Evolutionary conservation across 2,329 filamentous ascomycete genomes (phyloP).

Genomic region (Apiospora phragmitis): DNA sequence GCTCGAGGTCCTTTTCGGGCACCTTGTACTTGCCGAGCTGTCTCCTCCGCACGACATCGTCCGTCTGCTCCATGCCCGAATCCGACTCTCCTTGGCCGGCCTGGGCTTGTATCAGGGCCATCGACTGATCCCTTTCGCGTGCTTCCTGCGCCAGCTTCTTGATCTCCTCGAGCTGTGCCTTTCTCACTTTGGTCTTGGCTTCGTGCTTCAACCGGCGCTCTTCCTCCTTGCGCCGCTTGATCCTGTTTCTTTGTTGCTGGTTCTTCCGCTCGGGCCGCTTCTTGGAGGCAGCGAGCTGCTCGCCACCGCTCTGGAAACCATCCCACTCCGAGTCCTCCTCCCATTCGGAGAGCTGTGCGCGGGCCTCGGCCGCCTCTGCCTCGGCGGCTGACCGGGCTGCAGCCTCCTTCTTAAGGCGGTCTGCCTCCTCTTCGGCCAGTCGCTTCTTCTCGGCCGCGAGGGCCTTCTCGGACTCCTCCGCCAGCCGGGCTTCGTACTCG

Average conservation of each 20-base stretch:
- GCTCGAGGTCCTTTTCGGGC: slow-evolving; percentile 77
- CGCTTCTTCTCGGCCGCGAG: slow-evolving; percentile 78
- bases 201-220: slow-evolving; percentile 78
- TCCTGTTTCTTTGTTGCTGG: slow-evolving; percentile 80
- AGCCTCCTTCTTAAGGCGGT: slow-evolving; percentile 67
- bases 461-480: slow-evolving; percentile 74
- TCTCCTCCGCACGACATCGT: slow-evolving; percentile 66
- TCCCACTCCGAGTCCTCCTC: slow-evolving; percentile 94
- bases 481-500: slow-evolving; percentile 79
- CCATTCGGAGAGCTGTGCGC: slow-evolving; percentile 66
- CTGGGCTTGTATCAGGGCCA: slow-evolving; percentile 33
- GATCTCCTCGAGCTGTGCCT: slow-evolving; percentile 70
- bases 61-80: slow-evolving; percentile 58
- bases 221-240: slow-evolving; percentile 84
- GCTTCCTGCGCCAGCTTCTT: slow-evolving; percentile 69
- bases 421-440: slow-evolving; percentile 65
- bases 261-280: slow-evolving; percentile 87
- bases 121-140: slow-evolving; percentile 53
- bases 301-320: slow-evolving; percentile 79
- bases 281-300: slow-evolving; percentile 63
- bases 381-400: slow-evolving; percentile 70
- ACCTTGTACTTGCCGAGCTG: slow-evolving; percentile 73
- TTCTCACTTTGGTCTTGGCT: slow-evolving; percentile 69
- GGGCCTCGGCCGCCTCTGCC: slow-evolving; percentile 71
- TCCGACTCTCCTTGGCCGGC: slow-evolving; percentile 45